Conservation (phyloP, 139 green algal species). For the Ettlia oleoabundans region DNA sequence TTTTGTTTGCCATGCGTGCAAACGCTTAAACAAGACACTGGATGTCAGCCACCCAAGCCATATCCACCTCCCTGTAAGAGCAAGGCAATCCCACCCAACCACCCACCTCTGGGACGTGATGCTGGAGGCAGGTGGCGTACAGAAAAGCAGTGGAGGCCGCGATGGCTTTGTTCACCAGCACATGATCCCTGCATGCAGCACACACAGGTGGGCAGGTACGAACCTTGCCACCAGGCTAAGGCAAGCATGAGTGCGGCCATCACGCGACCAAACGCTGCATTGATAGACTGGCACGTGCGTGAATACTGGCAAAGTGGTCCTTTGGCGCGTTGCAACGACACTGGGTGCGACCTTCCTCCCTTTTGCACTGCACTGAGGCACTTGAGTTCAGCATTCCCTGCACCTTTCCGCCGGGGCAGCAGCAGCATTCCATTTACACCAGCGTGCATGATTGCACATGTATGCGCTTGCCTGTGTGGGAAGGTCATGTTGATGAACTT, state of each 20-base stretch:
- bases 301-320: too few species aligned
- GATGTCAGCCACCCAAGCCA: neutral
- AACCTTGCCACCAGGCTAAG: too few species aligned
- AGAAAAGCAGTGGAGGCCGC: constrained; percentile 16
- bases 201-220: too few species aligned
- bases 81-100: neutral
- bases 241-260: too few species aligned
- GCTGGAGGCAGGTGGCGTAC: constrained; percentile 11
- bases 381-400: too few species aligned
- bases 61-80: too few species aligned
- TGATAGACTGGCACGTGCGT: too few species aligned
- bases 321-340: neutral
- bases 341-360: too few species aligned
- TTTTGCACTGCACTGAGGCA: too few species aligned
- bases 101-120: constrained; percentile 14
- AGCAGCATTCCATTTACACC: too few species aligned
- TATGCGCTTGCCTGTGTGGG: neutral
- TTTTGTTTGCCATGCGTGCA: neutral
- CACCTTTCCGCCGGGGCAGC: too few species aligned
- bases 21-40: neutral
- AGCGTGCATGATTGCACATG: neutral
- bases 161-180: constrained; percentile 17
- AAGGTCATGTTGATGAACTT: neutral
- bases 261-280: too few species aligned
- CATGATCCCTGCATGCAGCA: neutral